A percentile compares a stretch with the other conserved stretches of the same genome.
Conservation (phyloP, 2,329 filamentous ascomycete genomes). For the Colletotrichum zoysiae region DNA sequence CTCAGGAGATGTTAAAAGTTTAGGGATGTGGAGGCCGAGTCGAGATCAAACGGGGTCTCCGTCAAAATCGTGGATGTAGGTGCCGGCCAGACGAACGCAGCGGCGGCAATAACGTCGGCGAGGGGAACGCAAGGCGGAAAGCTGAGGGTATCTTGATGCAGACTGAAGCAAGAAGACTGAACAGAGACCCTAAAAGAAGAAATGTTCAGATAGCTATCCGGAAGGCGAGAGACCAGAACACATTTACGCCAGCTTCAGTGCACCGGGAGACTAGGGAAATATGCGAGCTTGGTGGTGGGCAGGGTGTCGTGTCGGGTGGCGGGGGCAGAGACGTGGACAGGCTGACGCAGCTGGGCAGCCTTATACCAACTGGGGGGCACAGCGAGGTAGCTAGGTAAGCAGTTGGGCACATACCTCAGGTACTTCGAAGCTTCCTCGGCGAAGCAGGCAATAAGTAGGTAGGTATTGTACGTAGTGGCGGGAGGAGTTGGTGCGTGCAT, state of each 20-base stretch:
- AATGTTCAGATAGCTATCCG: conserved; percentile 17
- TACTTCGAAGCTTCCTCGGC: background rate
- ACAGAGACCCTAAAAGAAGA: background rate
- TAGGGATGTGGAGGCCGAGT: background rate
- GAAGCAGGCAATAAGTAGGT: background rate
- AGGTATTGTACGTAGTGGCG: background rate
- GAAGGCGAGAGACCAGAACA: conserved; percentile 1
- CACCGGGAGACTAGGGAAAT: conserved; percentile 20
- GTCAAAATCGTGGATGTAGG: conserved; percentile 1
- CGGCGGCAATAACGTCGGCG: conserved; percentile 1
- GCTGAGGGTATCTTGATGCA: conserved; percentile 31
- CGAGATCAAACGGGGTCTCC: conserved; percentile 6
- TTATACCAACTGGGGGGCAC: conserved; percentile 1
- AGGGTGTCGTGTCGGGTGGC: conserved; percentile 22
- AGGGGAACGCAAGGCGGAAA: background rate
- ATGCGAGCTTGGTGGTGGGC: conserved; percentile 29
- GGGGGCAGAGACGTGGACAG: conserved; percentile 32
- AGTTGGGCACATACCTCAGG: no score
- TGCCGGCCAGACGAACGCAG: background rate
- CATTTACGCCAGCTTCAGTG: conserved; percentile 36
- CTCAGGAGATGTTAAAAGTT: background rate
- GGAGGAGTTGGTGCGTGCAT: background rate
- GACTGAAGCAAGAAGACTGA: conserved; percentile 1
- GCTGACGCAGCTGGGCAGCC: conserved; percentile 39
- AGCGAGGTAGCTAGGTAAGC: background rate